These are phyloP conservation scores for Trichophyton verrucosum DNA, from an alignment of 2,329 filamentous ascomycete species.

Conservation along the genomic window DNA sequence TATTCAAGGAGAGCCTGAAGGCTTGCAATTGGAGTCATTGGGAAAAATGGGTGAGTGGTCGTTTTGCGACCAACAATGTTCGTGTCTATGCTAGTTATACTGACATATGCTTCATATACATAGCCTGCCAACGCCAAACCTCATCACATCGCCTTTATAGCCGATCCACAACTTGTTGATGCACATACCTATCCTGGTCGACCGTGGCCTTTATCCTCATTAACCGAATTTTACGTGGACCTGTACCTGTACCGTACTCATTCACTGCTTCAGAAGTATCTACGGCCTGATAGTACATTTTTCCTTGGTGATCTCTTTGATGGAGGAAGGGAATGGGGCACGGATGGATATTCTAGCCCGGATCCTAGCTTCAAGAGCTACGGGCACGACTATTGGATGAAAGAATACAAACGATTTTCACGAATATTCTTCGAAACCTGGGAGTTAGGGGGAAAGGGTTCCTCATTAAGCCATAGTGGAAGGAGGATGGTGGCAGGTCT, in stretches of 20 bases:
- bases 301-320: constrained; percentile 95
- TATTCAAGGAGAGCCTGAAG: constrained; percentile 58
- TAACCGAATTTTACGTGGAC: constrained; percentile 66
- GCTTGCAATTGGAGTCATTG: constrained; percentile 72
- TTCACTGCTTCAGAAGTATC: constrained; percentile 56
- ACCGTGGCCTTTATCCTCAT: constrained; percentile 55
- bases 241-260: constrained; percentile 80
- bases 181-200: constrained; percentile 88
- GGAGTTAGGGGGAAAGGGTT: constrained; percentile 44
- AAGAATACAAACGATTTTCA: constrained; percentile 77
- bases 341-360: constrained; percentile 46
- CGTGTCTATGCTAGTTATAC: neutral
- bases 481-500: constrained; percentile 72
- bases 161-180: constrained; percentile 85
- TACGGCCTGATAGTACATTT: constrained; percentile 77
- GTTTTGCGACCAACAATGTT: neutral
- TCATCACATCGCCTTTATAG: constrained; percentile 72
- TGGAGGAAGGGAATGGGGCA: constrained; percentile 89
- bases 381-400: constrained; percentile 69
- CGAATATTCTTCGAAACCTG: constrained; percentile 67
- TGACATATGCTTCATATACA: constrained; percentile 1
- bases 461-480: constrained; percentile 50
- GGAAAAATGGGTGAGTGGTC: constrained; percentile 73
- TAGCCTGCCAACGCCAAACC: constrained; percentile 68
- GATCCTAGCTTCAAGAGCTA: constrained; percentile 63